Percentiles rank a stretch among this genome's conserved stretches.
These are phyloP conservation scores for Scheffersomyces amazonensis DNA, from an alignment of 805 yeast species.

Conservation along the genomic window DNA sequence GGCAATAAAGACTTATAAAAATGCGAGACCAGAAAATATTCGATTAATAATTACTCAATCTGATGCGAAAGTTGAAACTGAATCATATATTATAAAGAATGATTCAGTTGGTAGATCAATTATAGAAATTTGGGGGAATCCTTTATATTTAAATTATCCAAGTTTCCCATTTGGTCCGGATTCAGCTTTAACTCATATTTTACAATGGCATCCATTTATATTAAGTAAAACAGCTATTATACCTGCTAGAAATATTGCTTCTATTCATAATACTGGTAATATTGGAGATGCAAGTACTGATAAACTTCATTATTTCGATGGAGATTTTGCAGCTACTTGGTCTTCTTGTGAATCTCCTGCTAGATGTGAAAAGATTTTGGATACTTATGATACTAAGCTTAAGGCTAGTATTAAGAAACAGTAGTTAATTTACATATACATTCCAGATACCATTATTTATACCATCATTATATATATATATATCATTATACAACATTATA, in stretches of 20 bases:
- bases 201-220: slow-evolving; percentile 92
- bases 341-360: slow-evolving; percentile 50
- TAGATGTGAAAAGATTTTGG: slow-evolving; percentile 52
- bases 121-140: slow-evolving; percentile 79
- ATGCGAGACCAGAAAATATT: slow-evolving; percentile 51
- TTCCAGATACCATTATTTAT: background rate
- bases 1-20: slow-evolving; percentile 64
- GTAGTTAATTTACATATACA: background rate
- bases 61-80: slow-evolving; percentile 57
- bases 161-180: slow-evolving; percentile 59
- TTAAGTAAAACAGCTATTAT: slow-evolving; percentile 72
- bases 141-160: slow-evolving; percentile 63
- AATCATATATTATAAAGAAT: slow-evolving; percentile 71
- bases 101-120: slow-evolving; percentile 62
- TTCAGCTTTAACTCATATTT: slow-evolving; percentile 76
- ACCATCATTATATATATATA: no score
- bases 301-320: slow-evolving; percentile 41
- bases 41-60: slow-evolving; percentile 70
- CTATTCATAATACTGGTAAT: slow-evolving; percentile 27
- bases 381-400: slow-evolving; percentile 14
- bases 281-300: slow-evolving; percentile 24
- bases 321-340: slow-evolving; percentile 68
- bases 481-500: no score
- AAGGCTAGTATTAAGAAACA: no score
- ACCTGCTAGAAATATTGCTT: slow-evolving; percentile 43